These are phyloP conservation scores for Sclerospora graminicola DNA, from an alignment of 352 stramenopile species.

Conservation along the genomic window DNA sequence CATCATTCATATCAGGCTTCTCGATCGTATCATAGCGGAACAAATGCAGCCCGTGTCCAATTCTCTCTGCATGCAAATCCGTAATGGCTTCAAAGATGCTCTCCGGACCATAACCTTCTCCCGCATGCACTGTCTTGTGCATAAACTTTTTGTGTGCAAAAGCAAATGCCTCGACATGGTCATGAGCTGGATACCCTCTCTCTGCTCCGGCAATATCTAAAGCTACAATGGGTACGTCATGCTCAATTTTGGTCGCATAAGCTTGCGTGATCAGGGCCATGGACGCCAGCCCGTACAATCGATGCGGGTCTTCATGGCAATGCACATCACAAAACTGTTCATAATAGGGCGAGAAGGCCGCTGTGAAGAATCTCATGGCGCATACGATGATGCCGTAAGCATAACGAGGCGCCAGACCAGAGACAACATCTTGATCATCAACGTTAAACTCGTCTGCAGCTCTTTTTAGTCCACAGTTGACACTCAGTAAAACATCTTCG, in stretches of 20 bases:
- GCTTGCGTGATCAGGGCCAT: constrained; percentile 77
- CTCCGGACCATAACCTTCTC: constrained; percentile 80
- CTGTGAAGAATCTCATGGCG: constrained; percentile 83
- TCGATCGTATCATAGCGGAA: constrained; percentile 76
- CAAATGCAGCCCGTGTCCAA: constrained; percentile 77
- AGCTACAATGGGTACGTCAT: constrained; percentile 72
- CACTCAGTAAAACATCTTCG: constrained; percentile 59
- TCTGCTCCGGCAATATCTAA: constrained; percentile 82
- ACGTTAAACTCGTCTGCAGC: constrained; percentile 61
- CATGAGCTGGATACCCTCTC: constrained; percentile 63
- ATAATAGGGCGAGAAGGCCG: constrained; percentile 77
- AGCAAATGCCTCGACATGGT: constrained; percentile 73
- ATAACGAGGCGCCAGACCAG: constrained; percentile 47
- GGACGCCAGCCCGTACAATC: constrained; percentile 75
- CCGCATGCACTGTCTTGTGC: constrained; percentile 84
- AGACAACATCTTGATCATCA: constrained; percentile 33
- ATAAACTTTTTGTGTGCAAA: constrained; percentile 85
- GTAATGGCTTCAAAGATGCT: constrained; percentile 83
- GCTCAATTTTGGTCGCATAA: constrained; percentile 51
- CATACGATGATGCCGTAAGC: constrained; percentile 85
- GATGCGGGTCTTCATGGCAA: constrained; percentile 48
- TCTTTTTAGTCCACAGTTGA: constrained; percentile 51
- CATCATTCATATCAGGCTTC: constrained; percentile 29
- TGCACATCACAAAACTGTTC: constrained; percentile 77
- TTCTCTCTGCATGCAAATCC: constrained; percentile 78